phyloP scores from a whole-genome alignment of 805 yeast genomes.

The Yarrowia yakushimensis region DNA sequence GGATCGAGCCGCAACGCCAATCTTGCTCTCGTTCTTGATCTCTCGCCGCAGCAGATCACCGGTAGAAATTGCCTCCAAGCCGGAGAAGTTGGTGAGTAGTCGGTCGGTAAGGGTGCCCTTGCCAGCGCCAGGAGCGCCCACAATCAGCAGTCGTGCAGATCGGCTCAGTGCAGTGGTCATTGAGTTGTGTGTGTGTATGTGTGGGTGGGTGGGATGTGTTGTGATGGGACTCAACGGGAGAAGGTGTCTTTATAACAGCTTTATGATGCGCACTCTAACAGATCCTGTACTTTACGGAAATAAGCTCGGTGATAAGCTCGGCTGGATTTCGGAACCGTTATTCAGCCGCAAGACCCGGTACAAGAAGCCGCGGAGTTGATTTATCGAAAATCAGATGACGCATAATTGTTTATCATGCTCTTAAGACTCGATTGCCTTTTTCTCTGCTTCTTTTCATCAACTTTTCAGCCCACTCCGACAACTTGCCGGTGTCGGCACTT shows the following conservation, averaged over 20 bases:
- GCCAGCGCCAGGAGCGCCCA: slow-evolving; percentile 96
- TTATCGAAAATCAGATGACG: neutral
- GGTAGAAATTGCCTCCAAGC: slow-evolving; percentile 62
- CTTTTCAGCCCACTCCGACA: neutral
- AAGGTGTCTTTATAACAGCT: neutral
- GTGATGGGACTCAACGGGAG: neutral
- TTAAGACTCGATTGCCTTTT: neutral
- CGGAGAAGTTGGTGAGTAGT: slow-evolving; percentile 52
- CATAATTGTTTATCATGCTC: neutral
- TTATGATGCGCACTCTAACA: neutral
- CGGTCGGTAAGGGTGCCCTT: slow-evolving; percentile 84
- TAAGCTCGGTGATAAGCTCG: slow-evolving; percentile 18
- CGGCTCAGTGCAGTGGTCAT: slow-evolving; percentile 17
- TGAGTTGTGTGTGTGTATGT: neutral
- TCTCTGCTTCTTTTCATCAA: neutral
- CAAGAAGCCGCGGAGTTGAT: too few species aligned
- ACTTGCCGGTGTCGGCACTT: slow-evolving; percentile 17
- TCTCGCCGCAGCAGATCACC: slow-evolving; percentile 80
- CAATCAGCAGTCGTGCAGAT: slow-evolving; percentile 54
- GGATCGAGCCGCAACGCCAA: slow-evolving; percentile 52
- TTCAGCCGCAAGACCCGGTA: slow-evolving; percentile 4
- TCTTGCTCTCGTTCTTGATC: slow-evolving; percentile 49
- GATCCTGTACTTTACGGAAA: neutral
- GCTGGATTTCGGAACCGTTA: slow-evolving; percentile 18
- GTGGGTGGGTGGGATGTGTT: neutral